These are phyloP conservation scores for Vitellaria paradoxa DNA, from an alignment of 179 eudicot genomes.

Conservation along the genomic window DNA sequence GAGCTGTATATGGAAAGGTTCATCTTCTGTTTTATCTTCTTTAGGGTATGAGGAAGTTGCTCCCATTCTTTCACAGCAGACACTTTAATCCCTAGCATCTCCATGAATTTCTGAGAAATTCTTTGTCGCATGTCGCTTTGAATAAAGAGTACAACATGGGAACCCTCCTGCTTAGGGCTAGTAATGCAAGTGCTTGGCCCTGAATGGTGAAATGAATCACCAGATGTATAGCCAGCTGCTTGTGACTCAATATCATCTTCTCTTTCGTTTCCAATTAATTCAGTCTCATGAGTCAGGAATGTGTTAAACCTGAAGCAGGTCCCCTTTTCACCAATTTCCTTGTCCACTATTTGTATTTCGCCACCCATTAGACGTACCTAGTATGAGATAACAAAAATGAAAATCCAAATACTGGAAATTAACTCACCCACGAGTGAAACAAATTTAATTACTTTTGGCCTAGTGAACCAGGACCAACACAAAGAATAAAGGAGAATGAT, in stretches of 20 bases:
- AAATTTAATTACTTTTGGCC: not conserved
- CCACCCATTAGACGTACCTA: slow-evolving; percentile 97
- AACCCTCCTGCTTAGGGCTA: slow-evolving; percentile 41
- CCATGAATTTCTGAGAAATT: slow-evolving; percentile 47
- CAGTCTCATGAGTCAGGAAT: slow-evolving; percentile 28
- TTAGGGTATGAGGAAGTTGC: slow-evolving; percentile 37
- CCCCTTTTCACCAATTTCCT: slow-evolving; percentile 53
- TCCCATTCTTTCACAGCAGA: slow-evolving; percentile 35
- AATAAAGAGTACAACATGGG: slow-evolving; percentile 57
- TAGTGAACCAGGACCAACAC: too few relatives aligned
- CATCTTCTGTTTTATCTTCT: slow-evolving; percentile 33
- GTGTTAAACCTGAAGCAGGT: slow-evolving; percentile 72
- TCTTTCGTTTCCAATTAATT: not conserved
- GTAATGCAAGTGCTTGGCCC: slow-evolving; percentile 20
- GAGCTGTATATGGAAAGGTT: slow-evolving; percentile 23
- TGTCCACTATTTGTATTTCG: slow-evolving; percentile 73
- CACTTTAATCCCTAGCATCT: slow-evolving; percentile 45
- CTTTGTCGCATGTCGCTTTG: slow-evolving; percentile 40
- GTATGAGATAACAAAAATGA: too few relatives aligned
- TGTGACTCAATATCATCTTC: slow-evolving; percentile 22
- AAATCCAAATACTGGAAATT: not conserved
- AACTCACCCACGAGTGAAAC: not conserved
- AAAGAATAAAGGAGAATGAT: not conserved
- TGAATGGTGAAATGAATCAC: slow-evolving; percentile 20
- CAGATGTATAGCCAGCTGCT: slow-evolving; percentile 15